Conservation (phyloP, 805 yeast species). For the Saccharomyces paradoxus region DNA sequence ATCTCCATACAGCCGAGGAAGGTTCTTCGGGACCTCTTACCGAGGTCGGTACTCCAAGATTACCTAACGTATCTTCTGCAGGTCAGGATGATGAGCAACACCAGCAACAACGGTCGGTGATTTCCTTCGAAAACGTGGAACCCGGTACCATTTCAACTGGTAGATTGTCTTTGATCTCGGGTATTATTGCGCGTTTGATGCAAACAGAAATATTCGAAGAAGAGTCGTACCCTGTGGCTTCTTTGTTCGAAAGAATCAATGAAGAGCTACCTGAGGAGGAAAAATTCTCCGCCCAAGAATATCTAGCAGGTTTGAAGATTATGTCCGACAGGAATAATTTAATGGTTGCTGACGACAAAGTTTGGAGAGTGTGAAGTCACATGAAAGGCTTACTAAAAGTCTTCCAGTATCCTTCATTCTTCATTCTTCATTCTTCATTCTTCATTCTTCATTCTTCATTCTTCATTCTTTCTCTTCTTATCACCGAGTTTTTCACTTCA, state of each 20-base stretch:
- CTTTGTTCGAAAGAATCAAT: constrained; percentile 37
- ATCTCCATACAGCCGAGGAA: constrained; percentile 1
- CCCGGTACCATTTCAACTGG: constrained; percentile 40
- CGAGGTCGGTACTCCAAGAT: constrained; percentile 17
- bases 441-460: not conserved
- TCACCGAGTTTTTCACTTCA: not conserved
- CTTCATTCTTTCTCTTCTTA: not conserved
- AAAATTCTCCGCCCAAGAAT: constrained; percentile 38
- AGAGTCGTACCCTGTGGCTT: constrained; percentile 35
- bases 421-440: not conserved
- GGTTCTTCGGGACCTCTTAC: constrained; percentile 15
- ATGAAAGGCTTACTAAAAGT: not conserved
- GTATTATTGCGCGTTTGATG: constrained; percentile 40
- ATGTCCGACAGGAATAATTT: constrained; percentile 40
- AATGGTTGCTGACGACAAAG: constrained; percentile 41
- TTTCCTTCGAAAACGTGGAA: constrained; percentile 13
- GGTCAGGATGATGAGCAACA: constrained; percentile 14
- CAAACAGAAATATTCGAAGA: constrained; percentile 38
- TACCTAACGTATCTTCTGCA: constrained; percentile 17
- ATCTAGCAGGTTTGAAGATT: constrained; percentile 35
- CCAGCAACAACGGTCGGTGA: constrained; percentile 9
- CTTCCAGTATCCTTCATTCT: not conserved
- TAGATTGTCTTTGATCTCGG: constrained; percentile 40
- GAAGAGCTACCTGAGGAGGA: constrained; percentile 41
- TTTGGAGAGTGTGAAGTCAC: constrained; percentile 35